Conservation (phyloP, 805 yeast genomes). For the Yarrowia deformans region DNA sequence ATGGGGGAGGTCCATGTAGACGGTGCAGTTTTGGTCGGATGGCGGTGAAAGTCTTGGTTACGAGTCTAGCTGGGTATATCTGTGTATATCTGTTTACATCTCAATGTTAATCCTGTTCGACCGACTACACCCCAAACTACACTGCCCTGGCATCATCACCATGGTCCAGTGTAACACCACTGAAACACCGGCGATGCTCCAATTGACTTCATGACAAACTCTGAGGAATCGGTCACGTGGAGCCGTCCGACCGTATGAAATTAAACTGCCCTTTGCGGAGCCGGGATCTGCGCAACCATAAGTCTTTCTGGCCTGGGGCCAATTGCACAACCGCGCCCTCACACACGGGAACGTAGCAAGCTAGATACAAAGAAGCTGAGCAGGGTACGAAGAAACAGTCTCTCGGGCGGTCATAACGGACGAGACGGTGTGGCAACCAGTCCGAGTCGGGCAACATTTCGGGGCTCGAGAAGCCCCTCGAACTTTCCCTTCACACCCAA, state of each 20-base stretch:
- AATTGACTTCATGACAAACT: not conserved
- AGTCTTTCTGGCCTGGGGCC: not conserved
- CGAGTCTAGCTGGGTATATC: too few species aligned
- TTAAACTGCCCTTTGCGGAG: slow-evolving; percentile 12
- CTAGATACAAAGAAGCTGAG: not conserved
- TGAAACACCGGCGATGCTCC: slow-evolving; percentile 1
- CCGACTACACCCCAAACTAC: too few species aligned
- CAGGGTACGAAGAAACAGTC: not conserved
- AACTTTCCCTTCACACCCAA: not conserved
- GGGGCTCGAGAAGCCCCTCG: not conserved
- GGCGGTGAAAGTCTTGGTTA: not conserved
- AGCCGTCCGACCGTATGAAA: not conserved
- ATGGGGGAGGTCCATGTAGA: too few species aligned
- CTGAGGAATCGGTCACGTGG: not conserved
- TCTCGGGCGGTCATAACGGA: not conserved
- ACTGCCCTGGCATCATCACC: not conserved
- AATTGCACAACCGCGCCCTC: too few species aligned
- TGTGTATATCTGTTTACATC: too few species aligned
- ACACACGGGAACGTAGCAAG: not conserved
- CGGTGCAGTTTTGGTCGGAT: not conserved
- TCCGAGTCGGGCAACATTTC: not conserved
- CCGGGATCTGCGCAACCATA: slow-evolving; percentile 7
- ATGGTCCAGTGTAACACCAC: not conserved
- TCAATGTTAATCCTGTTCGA: too few species aligned
- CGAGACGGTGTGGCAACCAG: not conserved